Conservation (phyloP, 1,284 basidiomycete genomes). For the Sphaerobolus stellatus region DNA sequence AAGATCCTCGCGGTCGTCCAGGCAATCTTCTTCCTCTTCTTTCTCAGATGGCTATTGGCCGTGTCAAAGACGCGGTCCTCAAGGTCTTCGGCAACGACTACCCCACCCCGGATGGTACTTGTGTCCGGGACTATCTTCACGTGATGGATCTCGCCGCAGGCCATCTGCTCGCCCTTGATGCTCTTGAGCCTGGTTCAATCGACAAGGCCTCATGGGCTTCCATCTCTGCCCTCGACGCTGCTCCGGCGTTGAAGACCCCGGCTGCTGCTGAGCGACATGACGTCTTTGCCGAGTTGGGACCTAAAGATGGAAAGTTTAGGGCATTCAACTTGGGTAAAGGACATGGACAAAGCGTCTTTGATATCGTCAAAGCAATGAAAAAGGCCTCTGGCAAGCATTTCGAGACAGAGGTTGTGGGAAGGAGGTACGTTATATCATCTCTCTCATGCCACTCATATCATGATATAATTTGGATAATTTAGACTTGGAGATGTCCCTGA, state of each 20-base stretch:
- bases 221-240: constrained; percentile 5
- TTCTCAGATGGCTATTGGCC: constrained; percentile 93
- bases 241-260: constrained; percentile 17
- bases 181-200: constrained; percentile 65
- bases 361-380: constrained; percentile 95
- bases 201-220: constrained; percentile 25
- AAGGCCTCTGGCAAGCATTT: constrained; percentile 88
- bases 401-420: constrained; percentile 86
- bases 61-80: constrained; percentile 76
- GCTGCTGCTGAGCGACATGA: constrained; percentile 12
- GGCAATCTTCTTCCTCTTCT: constrained; percentile 94
- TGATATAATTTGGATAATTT: neutral
- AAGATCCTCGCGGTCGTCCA: constrained; percentile 93
- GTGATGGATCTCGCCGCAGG: constrained; percentile 94
- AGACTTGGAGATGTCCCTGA: constrained; percentile 96
- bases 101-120: constrained; percentile 94
- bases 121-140: constrained; percentile 97
- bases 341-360: constrained; percentile 86
- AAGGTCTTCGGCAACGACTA: constrained; percentile 99
- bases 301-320: constrained; percentile 67
- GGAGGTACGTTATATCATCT: constrained; percentile 59
- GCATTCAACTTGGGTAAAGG: constrained; percentile 98
- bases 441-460: neutral
- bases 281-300: constrained; percentile 48
- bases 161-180: constrained; percentile 90